Percentiles rank a stretch among this genome's conserved stretches.
phyloP scores from a whole-genome alignment of 768 basidiomycete species.

The Trametopsis cervina region DNA sequence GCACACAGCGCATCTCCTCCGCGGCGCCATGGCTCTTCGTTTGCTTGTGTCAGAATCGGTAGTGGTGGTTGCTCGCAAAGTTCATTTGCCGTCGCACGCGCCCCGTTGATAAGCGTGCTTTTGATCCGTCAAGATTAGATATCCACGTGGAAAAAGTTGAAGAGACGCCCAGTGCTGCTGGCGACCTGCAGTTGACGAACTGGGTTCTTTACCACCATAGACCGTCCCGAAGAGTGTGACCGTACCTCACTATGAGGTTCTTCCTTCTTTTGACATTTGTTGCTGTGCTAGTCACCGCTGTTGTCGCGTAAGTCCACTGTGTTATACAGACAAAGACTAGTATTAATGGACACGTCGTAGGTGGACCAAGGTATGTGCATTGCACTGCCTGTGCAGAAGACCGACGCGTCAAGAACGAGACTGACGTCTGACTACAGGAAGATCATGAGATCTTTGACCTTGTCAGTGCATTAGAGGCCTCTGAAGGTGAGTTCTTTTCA shows the following conservation, averaged over 20 bases:
- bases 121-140: constrained; percentile 11
- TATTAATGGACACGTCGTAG: too few species aligned
- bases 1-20: constrained; percentile 67
- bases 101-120: neutral
- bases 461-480: constrained; percentile 67
- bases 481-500: constrained; percentile 54
- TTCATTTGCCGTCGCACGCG: neutral
- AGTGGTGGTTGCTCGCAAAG: neutral
- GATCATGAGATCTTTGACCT: constrained; percentile 97
- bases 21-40: constrained; percentile 44
- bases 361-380: constrained; percentile 59
- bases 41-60: neutral
- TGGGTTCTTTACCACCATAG: neutral
- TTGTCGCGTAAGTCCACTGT: constrained; percentile 47
- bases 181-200: neutral
- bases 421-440: constrained; percentile 40
- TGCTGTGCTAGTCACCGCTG: constrained; percentile 44
- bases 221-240: neutral
- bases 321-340: neutral
- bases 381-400: neutral
- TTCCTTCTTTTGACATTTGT: constrained; percentile 40
- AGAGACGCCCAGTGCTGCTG: constrained; percentile 1
- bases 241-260: constrained; percentile 38
- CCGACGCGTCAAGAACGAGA: neutral
- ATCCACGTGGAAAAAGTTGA: constrained; percentile 13